A percentile compares a stretch with the other conserved stretches of the same genome.
Conservation (phyloP, 1,139 yeast species). For the Williopsis jadinii region DNA sequence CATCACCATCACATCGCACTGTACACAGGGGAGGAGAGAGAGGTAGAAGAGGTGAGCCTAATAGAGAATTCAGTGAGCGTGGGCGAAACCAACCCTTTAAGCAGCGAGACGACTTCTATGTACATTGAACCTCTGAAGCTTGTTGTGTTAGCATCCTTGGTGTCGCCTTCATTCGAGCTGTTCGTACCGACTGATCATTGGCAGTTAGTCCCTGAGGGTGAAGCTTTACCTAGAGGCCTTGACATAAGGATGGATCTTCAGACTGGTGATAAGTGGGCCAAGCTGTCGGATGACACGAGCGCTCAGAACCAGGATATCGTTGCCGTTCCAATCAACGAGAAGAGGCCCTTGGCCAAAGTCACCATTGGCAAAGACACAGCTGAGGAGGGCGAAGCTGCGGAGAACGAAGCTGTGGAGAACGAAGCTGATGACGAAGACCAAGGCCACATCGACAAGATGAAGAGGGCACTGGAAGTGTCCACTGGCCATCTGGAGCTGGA, state of each 20-base stretch:
- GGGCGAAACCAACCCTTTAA: too few relatives aligned
- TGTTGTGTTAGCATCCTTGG: too few relatives aligned
- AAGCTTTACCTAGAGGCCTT: slow-evolving; percentile 68
- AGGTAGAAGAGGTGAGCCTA: too few relatives aligned
- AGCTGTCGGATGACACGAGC: slow-evolving; percentile 23
- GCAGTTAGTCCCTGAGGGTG: slow-evolving; percentile 63
- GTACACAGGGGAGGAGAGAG: too few relatives aligned
- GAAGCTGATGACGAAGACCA: slow-evolving; percentile 5
- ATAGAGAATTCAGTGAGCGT: too few relatives aligned
- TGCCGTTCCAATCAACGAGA: neutral
- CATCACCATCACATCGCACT: too few relatives aligned
- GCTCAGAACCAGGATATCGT: neutral
- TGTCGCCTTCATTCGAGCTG: slow-evolving; percentile 16
- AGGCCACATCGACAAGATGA: slow-evolving; percentile 20
- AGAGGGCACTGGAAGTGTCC: neutral
- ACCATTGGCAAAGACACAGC: slow-evolving; percentile 23
- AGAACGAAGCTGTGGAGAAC: slow-evolving; percentile 7
- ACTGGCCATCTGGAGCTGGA: too few relatives aligned
- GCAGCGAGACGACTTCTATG: too few relatives aligned
- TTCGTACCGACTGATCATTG: slow-evolving; percentile 62
- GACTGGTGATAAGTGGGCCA: slow-evolving; percentile 64
- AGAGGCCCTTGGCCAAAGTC: too few relatives aligned
- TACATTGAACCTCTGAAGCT: too few relatives aligned
- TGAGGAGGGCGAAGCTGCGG: slow-evolving; percentile 10
- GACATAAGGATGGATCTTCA: slow-evolving; percentile 68